Base-by-base conservation (phyloP, 2,329 filamentous ascomycete species). In the Penicillium verrucosum region DNA sequence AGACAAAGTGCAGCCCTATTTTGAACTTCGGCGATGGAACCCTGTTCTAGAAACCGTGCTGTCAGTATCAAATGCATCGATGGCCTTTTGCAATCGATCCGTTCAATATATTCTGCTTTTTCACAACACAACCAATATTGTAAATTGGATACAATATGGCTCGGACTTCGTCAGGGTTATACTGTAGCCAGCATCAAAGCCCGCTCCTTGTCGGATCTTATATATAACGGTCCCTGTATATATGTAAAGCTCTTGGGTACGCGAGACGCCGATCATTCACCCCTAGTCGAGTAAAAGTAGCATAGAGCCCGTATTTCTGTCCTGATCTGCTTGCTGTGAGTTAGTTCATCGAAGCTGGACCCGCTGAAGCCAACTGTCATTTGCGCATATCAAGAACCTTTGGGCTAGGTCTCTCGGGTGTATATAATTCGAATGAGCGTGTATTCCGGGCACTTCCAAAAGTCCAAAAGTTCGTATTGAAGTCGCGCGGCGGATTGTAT, bases 1-100 rank as follows among this genome's bases (percentile, higher is more conserved):
- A 66, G 43, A 73, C 68, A 0, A 70, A 67, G 54, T 71, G 68
- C 1, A 75, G 74, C 54, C 74, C 74, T 4, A 75, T 77, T 34
- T 54, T 75, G 48, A 74, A 75, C 27, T 59, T 70, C 16, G 71
- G 74, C 1, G 74, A 77, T 65, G 74, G 74, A 0, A 77, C 74
- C 2, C 54, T 77, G 40, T 76, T 76, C 37, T 77, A 65, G 48
- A 27, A 18, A 8, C 1, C 2, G 2, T 30, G 6, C 2, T 23
- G 8, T 23, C 12, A 42, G 23, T 29, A 40, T 18, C 8, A 6
- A 29, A 53, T 54, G 5, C 16, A 34, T 21, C 3, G 8, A 12
- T 12, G 27, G n/a, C 38, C 2, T 10, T 25, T 21, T 14, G 2
- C 2, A 32, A 23, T n/a, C 25, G 1, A 12, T n/a, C 3, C 7